These are phyloP conservation scores for Saccharomycopsis phalli DNA, from an alignment of 1,139 yeast species.

Conservation along the genomic window DNA sequence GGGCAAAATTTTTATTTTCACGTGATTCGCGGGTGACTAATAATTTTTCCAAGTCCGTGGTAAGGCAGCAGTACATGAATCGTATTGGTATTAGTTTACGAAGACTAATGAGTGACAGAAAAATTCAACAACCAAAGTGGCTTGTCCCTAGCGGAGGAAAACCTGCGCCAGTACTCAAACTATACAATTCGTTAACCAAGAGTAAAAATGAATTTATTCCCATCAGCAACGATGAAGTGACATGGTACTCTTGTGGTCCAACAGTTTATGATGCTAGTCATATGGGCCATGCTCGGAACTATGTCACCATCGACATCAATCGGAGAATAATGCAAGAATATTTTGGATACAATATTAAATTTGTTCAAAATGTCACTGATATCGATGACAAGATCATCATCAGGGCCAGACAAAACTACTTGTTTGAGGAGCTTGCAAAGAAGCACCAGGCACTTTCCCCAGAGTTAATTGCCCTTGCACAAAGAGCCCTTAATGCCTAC, in stretches of 20 bases:
- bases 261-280: constrained; percentile 96
- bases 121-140: constrained; percentile 38
- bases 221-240: constrained; percentile 46
- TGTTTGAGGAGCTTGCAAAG: constrained; percentile 48
- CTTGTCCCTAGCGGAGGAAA: constrained; percentile 26
- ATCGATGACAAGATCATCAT: constrained; percentile 94
- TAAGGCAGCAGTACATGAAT: no score
- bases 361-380: constrained; percentile 95
- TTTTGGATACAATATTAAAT: constrained; percentile 78
- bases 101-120: constrained; percentile 17
- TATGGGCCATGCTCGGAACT: constrained; percentile 99
- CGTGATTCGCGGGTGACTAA: no score
- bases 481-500: constrained; percentile 11
- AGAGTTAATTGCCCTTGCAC: constrained; percentile 14
- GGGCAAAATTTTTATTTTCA: no score
- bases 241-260: constrained; percentile 99
- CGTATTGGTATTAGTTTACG: no score
- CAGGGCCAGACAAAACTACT: constrained; percentile 83
- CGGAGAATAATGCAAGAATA: constrained; percentile 82
- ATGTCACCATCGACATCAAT: constrained; percentile 88
- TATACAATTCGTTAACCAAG: constrained; percentile 80
- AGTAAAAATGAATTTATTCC: constrained; percentile 72
- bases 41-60: no score
- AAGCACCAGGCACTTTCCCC: constrained; percentile 22
- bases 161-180: constrained; percentile 32